A percentile compares a stretch with the other conserved stretches of the same genome.
Evolutionary conservation across 1,284 basidiomycete genomes (phyloP).

Genomic region (Ceratorhiza oryzae-sativae): DNA sequence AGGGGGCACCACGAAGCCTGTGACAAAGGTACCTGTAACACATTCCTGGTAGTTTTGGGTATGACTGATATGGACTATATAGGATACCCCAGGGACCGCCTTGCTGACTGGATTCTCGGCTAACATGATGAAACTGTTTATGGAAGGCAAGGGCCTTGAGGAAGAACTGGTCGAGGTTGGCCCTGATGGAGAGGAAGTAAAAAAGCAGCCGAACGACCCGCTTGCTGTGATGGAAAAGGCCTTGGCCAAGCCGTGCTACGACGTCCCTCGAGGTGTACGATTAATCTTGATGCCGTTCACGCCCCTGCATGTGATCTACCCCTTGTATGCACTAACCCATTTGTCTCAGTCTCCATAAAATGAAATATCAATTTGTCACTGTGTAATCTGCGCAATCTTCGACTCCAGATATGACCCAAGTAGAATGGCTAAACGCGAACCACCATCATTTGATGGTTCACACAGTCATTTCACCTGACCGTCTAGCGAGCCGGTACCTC

Average conservation of each 20-base stretch:
- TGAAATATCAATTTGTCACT: no score
- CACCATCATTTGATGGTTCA: no score
- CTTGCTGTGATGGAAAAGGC: slow-evolving; percentile 61
- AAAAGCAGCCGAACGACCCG: slow-evolving; percentile 45
- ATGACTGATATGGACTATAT: neutral
- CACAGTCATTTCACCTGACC: no score
- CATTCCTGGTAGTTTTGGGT: neutral
- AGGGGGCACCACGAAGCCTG: slow-evolving; percentile 39
- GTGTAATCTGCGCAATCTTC: no score
- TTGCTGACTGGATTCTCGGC: slow-evolving; percentile 73
- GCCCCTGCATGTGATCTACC: neutral
- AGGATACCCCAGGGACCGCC: slow-evolving; percentile 61
- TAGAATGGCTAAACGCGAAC: no score
- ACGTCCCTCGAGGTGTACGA: slow-evolving; percentile 48
- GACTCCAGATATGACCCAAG: no score
- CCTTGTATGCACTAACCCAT: neutral
- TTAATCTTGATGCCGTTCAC: slow-evolving; percentile 36
- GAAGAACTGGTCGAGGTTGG: slow-evolving; percentile 45
- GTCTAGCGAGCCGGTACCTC: no score
- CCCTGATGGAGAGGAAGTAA: slow-evolving; percentile 51
- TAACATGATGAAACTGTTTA: slow-evolving; percentile 73
- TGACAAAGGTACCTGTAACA: slow-evolving; percentile 18
- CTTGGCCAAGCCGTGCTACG: slow-evolving; percentile 59
- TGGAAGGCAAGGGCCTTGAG: slow-evolving; percentile 57
- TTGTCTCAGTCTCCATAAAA: no score